phyloP scores from a whole-genome alignment of 148 eudicot genomes.

The Spergularia marina region DNA sequence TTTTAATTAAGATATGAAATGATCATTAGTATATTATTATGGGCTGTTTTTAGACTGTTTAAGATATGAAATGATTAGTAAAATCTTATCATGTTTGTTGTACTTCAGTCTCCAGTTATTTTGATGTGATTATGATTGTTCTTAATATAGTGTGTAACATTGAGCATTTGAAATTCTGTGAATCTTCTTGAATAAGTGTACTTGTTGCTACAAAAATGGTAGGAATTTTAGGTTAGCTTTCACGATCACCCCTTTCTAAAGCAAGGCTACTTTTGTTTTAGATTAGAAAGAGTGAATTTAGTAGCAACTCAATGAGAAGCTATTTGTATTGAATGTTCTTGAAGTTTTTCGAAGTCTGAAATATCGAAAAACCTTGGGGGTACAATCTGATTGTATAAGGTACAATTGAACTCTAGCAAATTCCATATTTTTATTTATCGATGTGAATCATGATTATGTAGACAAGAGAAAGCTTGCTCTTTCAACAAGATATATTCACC shows the following conservation, averaged over 20 bases:
- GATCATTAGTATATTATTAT: background rate
- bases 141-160: background rate
- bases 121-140: background rate
- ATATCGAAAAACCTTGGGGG: background rate
- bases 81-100: background rate
- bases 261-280: background rate
- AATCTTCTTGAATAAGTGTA: background rate
- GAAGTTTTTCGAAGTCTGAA: background rate
- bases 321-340: background rate
- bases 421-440: background rate
- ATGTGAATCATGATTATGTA: background rate
- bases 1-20: background rate
- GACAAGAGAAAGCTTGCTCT: background rate
- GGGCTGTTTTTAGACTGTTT: background rate
- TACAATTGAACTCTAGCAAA: background rate
- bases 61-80: background rate
- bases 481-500: background rate
- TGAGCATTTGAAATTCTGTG: background rate
- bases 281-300: background rate
- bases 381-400: background rate
- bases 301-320: background rate
- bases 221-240: background rate
- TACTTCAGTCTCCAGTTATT: background rate
- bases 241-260: background rate
- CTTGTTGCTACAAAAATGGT: background rate